Base-by-base conservation (phyloP, 495 filamentous ascomycete genomes). In the Penicillium mononematosum region DNA sequence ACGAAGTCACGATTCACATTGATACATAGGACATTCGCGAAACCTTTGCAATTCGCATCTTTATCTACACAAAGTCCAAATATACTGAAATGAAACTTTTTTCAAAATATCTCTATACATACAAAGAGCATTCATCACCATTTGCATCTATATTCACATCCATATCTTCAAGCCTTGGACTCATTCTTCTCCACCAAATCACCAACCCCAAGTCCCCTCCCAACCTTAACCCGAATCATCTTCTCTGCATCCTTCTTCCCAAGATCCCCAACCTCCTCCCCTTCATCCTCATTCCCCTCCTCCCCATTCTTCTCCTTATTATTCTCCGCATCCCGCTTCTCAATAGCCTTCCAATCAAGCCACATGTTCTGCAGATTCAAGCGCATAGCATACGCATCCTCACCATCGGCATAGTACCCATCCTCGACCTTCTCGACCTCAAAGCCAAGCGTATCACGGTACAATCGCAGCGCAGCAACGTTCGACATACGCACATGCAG, bases 401-500 rank as follows among this genome's bases (percentile, higher is more conserved):
- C 94, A 47, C 92, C 92, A 74, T 98, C 94, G 41, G 94, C 94
- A 69, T 98, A 98, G 84, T 98, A 98, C 73, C 94, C 96, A 60
- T 80, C 66, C 77, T 98, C 94, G 14, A 90, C 84, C 73, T 91
- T 94, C 60, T 96, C 91, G 50, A 89, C 87, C 70, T 89, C 84
- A 79, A 98, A 98, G 44, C 89, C 87, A 1, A 98, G 83, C 1
- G 92, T 98, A 64, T 96, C 90, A 59, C 89, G 88, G 81, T 98
- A 98, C 14, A 98, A 81, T 63, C 85, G 87, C 47, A 96, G 82
- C 17, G 94, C 94, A 22, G 94, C 94, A 60, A 83, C 82, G 78
- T 98, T 98, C 68, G 87, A 91, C 27, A 96, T 83, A 62, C 94
- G 94, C 52, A 98, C 94, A 72, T 98, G 94, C 19, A 98, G 84